Percentiles rank a stretch among this genome's conserved stretches.
Conservation (phyloP, 495 filamentous ascomycete species). For the Xylaria longipes region DNA sequence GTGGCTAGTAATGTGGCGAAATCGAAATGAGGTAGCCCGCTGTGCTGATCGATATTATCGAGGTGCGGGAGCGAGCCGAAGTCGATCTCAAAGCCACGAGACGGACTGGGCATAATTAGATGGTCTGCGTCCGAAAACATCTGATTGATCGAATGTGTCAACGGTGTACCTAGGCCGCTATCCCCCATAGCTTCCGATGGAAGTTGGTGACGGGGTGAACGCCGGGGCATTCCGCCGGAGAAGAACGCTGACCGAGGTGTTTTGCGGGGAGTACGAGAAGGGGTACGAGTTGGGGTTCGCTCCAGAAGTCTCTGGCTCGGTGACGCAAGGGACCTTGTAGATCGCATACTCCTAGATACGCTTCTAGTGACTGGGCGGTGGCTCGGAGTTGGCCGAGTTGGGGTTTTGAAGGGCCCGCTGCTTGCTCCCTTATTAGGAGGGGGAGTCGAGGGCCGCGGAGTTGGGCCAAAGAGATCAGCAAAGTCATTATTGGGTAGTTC, state of each 20-base stretch:
- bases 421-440: slow-evolving; percentile 59
- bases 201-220: slow-evolving; percentile 43
- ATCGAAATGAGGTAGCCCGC: slow-evolving; percentile 43
- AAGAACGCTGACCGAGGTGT: slow-evolving; percentile 39
- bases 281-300: slow-evolving; percentile 52
- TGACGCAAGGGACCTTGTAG: slow-evolving; percentile 44
- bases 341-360: slow-evolving; percentile 58
- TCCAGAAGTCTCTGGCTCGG: slow-evolving; percentile 45
- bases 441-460: slow-evolving; percentile 66
- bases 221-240: slow-evolving; percentile 34
- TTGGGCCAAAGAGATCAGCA: slow-evolving; percentile 63
- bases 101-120: slow-evolving; percentile 46
- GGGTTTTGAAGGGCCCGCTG: slow-evolving; percentile 60
- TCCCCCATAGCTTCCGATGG: slow-evolving; percentile 44
- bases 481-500: slow-evolving; percentile 54
- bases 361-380: slow-evolving; percentile 64
- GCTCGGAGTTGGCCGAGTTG: slow-evolving; percentile 61
- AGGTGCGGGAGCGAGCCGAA: slow-evolving; percentile 48
- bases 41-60: slow-evolving; percentile 44
- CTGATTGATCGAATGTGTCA: slow-evolving; percentile 65
- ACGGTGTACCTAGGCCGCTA: slow-evolving; percentile 56
- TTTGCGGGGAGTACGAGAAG: slow-evolving; percentile 42
- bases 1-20: slow-evolving; percentile 55
- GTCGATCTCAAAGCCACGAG: slow-evolving; percentile 44
- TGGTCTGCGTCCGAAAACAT: slow-evolving; percentile 63